Evolutionary conservation across 1,284 basidiomycete genomes (phyloP).

Genomic region (Cutaneotrichosporon cavernicola): DNA sequence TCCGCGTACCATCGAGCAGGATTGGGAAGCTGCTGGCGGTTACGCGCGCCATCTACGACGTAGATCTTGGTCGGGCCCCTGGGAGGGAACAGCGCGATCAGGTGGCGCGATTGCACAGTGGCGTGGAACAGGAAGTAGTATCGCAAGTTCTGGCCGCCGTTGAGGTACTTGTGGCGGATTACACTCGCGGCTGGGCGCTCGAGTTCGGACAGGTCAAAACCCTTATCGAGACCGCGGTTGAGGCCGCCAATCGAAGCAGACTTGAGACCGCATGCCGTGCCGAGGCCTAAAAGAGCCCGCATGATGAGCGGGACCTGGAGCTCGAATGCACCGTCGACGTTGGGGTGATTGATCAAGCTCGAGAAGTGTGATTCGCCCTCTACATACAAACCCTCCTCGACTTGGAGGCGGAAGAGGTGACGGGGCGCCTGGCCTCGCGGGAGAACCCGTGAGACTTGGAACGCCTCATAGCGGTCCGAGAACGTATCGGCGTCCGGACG

Average conservation of each 20-base stretch:
- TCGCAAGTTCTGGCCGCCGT: constrained; percentile 68
- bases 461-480: constrained; percentile 66
- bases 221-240: constrained; percentile 76
- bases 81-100: constrained; percentile 86
- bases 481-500: constrained; percentile 65
- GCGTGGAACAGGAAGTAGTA: constrained; percentile 94
- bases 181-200: constrained; percentile 63
- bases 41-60: constrained; percentile 83
- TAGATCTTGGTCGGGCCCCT: constrained; percentile 73
- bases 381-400: constrained; percentile 79
- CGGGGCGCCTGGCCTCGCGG: constrained; percentile 75
- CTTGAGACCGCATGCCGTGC: constrained; percentile 74
- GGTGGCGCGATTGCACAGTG: constrained; percentile 71
- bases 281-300: constrained; percentile 79
- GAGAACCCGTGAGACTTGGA: constrained; percentile 73
- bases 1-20: constrained; percentile 71
- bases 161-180: constrained; percentile 71
- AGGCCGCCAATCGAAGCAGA: constrained; percentile 67
- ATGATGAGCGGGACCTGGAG: constrained; percentile 80
- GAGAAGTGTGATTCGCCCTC: constrained; percentile 88
- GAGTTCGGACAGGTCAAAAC: constrained; percentile 83
- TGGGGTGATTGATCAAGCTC: constrained; percentile 87
- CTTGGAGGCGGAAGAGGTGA: constrained; percentile 80
- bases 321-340: constrained; percentile 94
- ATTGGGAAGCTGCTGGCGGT: constrained; percentile 75